These are phyloP conservation scores for Novymonas esmeraldas DNA, from an alignment of 208 protist genomes.

Conservation along the genomic window DNA sequence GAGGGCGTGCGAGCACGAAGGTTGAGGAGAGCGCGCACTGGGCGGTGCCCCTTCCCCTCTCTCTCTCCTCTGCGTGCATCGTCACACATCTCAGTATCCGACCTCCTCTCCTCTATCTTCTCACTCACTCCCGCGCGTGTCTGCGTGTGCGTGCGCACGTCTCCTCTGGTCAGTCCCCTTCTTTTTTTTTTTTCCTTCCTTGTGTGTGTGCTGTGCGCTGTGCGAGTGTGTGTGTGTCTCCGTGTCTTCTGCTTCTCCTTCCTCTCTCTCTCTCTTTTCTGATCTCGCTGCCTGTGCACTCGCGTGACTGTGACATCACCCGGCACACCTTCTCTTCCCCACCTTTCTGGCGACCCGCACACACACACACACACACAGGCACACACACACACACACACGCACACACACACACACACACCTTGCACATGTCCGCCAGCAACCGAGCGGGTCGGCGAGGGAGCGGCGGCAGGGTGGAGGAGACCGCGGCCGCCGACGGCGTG, in stretches of 20 bases:
- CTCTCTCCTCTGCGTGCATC: too few species aligned
- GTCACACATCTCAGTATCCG: too few species aligned
- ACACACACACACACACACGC: not conserved
- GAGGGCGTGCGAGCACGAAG: not conserved
- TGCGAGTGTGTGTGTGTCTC: too few species aligned
- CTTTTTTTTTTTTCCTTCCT: too few species aligned
- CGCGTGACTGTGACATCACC: too few species aligned
- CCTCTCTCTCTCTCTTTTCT: not conserved
- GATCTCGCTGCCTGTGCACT: not conserved
- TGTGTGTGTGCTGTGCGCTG: too few species aligned
- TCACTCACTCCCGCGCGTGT: too few species aligned
- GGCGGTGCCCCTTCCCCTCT: not conserved
- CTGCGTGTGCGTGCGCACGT: too few species aligned
- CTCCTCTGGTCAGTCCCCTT: too few species aligned
- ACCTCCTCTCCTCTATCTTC: too few species aligned
- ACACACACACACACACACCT: not conserved
- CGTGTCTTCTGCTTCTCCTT: not conserved
- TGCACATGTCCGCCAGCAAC: not conserved
- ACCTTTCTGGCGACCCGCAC: too few species aligned
- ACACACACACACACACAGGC: not conserved
- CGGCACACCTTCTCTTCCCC: conserved; percentile 1
- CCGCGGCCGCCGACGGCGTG: not conserved
- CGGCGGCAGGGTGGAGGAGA: not conserved
- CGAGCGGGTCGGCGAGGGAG: not conserved
- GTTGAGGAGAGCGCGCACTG: not conserved